A percentile compares a stretch with the other conserved stretches of the same genome.
Evolutionary conservation across 1,284 basidiomycete genomes (phyloP).

Genomic region (Cutaneotrichosporon sp.): DNA sequence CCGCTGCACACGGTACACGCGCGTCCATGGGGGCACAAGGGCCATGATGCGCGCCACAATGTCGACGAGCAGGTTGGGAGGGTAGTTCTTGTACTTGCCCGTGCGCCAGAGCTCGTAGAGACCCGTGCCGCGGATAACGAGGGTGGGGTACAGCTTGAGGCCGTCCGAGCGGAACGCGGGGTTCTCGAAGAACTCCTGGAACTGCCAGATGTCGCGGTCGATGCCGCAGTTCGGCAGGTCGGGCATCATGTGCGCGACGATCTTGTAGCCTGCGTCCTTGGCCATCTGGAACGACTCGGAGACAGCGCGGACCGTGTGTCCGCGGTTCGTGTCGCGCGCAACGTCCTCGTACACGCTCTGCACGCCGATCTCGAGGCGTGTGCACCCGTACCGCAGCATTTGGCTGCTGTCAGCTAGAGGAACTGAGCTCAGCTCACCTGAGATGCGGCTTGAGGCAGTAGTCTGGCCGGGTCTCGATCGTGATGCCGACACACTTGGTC

Average conservation of each 20-base stretch:
- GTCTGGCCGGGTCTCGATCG: constrained; percentile 97
- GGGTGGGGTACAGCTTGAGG: constrained; percentile 96
- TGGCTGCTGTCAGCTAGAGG: constrained; percentile 66
- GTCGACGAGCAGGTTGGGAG: constrained; percentile 95
- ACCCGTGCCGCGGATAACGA: constrained; percentile 97
- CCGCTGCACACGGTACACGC: constrained; percentile 97
- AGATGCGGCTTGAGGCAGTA: constrained; percentile 97
- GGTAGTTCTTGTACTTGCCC: constrained; percentile 98
- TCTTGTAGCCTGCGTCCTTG: constrained; percentile 99
- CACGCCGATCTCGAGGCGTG: constrained; percentile 95
- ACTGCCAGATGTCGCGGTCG: constrained; percentile 96
- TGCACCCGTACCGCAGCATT: constrained; percentile 99
- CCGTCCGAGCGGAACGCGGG: constrained; percentile 97
- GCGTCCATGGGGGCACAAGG: constrained; percentile 96
- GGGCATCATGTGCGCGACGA: constrained; percentile 98
- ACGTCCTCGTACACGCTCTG: constrained; percentile 99
- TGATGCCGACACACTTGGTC: constrained; percentile 98
- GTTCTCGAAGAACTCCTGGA: constrained; percentile 94
- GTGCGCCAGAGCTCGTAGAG: constrained; percentile 96
- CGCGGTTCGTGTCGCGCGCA: constrained; percentile 95
- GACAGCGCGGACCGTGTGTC: constrained; percentile 96
- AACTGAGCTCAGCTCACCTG: constrained; percentile 59
- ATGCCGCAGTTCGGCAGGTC: constrained; percentile 96
- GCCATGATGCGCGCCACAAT: constrained; percentile 95
- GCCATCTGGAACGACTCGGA: constrained; percentile 97